Evolutionary conservation across 2,329 filamentous ascomycete genomes (phyloP).

Genomic region (Aspergillus fumigatiaffinis): DNA sequence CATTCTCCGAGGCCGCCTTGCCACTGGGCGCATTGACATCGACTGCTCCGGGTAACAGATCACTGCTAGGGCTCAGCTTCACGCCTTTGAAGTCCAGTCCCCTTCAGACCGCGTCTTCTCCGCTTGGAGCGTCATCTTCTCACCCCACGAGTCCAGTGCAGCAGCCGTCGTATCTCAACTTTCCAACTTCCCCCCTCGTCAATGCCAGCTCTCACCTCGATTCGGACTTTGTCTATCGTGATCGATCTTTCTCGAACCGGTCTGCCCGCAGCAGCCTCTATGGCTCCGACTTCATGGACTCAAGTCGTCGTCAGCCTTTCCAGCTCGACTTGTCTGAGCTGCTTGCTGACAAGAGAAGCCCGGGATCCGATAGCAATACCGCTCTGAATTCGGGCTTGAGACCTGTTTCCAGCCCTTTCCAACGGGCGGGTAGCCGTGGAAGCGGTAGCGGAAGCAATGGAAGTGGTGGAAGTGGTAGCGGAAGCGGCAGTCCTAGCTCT

Average conservation of each 20-base stretch:
- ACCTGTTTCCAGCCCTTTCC: slow-evolving; percentile 36
- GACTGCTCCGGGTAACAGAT: slow-evolving; percentile 27
- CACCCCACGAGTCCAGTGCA: slow-evolving; percentile 33
- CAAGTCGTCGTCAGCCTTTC: slow-evolving; percentile 25
- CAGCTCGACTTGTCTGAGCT: slow-evolving; percentile 31
- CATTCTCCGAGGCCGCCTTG: slow-evolving; percentile 27
- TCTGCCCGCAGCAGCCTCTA: slow-evolving; percentile 37
- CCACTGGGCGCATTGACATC: slow-evolving; percentile 24
- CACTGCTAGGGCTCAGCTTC: slow-evolving; percentile 35
- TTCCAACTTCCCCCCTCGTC: slow-evolving; percentile 32
- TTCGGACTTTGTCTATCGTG: slow-evolving; percentile 29
- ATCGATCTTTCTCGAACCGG: slow-evolving; percentile 42
- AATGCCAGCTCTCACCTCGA: slow-evolving; percentile 30
- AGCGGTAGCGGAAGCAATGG: slow-evolving; percentile 46
- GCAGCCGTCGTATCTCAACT: slow-evolving; percentile 27
- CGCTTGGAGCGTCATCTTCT: slow-evolving; percentile 27
- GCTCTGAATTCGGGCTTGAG: slow-evolving; percentile 35
- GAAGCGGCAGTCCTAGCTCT: slow-evolving; percentile 39
- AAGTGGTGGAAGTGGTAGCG: slow-evolving; percentile 37
- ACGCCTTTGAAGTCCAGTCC: slow-evolving; percentile 33
- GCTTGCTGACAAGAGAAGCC: slow-evolving; percentile 27
- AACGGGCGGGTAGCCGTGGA: slow-evolving; percentile 44
- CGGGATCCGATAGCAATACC: slow-evolving; percentile 29
- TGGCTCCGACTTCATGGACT: slow-evolving; percentile 30
- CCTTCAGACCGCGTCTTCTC: slow-evolving; percentile 33